Percentiles rank a stretch among this genome's conserved stretches.
Conservation (phyloP, 345 rosid species). For the Xanthoceras sorbifolium region DNA sequence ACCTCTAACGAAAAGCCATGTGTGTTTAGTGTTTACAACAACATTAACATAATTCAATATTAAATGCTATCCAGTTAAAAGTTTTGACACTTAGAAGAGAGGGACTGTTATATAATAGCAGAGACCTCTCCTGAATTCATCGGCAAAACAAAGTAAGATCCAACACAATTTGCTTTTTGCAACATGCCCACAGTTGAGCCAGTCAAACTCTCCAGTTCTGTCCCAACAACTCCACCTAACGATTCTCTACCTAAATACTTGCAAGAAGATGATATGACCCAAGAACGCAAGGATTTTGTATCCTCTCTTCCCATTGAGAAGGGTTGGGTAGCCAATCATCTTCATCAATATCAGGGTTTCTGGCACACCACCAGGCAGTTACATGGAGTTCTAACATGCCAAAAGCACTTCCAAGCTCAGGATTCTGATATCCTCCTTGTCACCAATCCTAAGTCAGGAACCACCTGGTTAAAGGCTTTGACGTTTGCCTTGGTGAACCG, state of each 20-base stretch:
- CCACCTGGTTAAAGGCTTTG: slow-evolving; percentile 65
- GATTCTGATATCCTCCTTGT: slow-evolving; percentile 46
- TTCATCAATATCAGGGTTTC: slow-evolving; percentile 54
- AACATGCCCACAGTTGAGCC: neutral
- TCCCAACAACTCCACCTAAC: neutral
- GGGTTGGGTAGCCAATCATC: slow-evolving; percentile 36
- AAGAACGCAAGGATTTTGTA: slow-evolving; percentile 41
- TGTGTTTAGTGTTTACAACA: too few species aligned
- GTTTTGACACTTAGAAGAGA: neutral
- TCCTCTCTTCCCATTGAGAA: slow-evolving; percentile 39
- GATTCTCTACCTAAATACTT: slow-evolving; percentile 32
- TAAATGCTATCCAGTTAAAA: neutral
- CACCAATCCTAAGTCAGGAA: slow-evolving; percentile 64
- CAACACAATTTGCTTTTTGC: too few species aligned
- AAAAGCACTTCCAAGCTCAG: slow-evolving; percentile 46
- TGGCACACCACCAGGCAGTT: slow-evolving; percentile 45
- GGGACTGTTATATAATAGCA: neutral
- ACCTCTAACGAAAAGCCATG: too few species aligned
- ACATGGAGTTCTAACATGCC: slow-evolving; percentile 43
- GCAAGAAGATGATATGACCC: slow-evolving; percentile 33
- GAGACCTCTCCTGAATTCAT: neutral
- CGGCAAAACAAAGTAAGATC: neutral
- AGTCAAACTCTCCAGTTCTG: neutral
- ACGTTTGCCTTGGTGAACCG: slow-evolving; percentile 48
- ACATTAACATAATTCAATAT: too few species aligned